A percentile compares a stretch with the other conserved stretches of the same genome.
Evolutionary conservation across 768 basidiomycete genomes (phyloP).

Genomic region (Lyophyllum atratum): DNA sequence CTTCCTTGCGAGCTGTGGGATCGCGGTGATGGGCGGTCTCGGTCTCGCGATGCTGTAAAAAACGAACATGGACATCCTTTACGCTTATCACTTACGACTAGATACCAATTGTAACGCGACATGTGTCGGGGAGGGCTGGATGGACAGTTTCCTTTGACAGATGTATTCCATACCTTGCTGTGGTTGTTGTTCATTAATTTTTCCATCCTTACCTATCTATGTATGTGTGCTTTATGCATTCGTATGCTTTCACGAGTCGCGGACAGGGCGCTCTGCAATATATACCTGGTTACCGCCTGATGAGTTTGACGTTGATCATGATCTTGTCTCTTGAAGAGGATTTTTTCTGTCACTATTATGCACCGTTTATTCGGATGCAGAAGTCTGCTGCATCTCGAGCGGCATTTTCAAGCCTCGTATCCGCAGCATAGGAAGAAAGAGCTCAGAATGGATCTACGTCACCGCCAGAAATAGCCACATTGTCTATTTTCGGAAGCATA

Average conservation of each 20-base stretch:
- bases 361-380: too few relatives aligned
- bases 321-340: neutral
- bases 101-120: neutral
- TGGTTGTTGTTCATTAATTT: neutral
- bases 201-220: neutral
- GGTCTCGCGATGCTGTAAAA: neutral
- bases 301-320: neutral
- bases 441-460: too few relatives aligned
- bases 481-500: too few relatives aligned
- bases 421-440: too few relatives aligned
- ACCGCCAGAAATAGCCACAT: too few relatives aligned
- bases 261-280: too few relatives aligned
- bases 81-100: neutral
- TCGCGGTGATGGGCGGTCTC: neutral
- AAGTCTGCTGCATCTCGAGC: too few relatives aligned
- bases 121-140: neutral
- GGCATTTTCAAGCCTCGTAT: too few relatives aligned
- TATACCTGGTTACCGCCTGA: neutral
- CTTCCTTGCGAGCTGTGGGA: neutral
- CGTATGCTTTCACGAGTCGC: too few relatives aligned
- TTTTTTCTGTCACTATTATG: too few relatives aligned
- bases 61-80: neutral
- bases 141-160: neutral
- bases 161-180: neutral
- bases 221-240: neutral